Evolutionary conservation across 345 rosid genomes (phyloP), one percentile per base, ranked within the genome.

Genomic region (Turritis glabra): DNA sequence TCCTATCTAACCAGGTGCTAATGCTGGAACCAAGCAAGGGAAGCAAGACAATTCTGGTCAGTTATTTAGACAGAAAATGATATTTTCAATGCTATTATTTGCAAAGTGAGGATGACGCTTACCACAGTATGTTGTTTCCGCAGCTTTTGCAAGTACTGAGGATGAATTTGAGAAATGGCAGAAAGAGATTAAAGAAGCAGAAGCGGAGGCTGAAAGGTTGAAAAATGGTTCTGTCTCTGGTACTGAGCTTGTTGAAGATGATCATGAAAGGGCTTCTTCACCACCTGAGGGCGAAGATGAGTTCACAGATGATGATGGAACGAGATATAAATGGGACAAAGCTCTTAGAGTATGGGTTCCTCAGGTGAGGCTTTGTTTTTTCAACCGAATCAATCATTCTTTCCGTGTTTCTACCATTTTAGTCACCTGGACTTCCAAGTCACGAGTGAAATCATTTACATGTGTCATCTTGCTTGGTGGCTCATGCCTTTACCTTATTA

Each of bases 261-360:
- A 81, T 60, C 61, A 21, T 19, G 81, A 76, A 26, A 79, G 79
- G 69, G 69, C 85, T 69, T 73, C 77, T 21, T 83, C 89, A 56
- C 97, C 95, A 38, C 96, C 98, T 14, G 94, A 92, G 37, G 98
- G 90, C 19, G 98, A 89, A 81, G 88, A 90, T 61, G 97, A 95
- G 86, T 95, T 95, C 77, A 85, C 88, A 0, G 97, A 95, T 84
- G 99, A 95, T 75, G 98, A 90, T 81, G 98, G 98, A 27, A 93
- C 96, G 55, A 80, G 61, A 47, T 92, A 95, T 82, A 90, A 86
- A 85, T 92, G 98, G 98, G 83, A 92, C 81, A 79, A 78, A 77
- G 55, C 79, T 72, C 83, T 84, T 66, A 82, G 90, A 79, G 97
- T 81, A 70, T 95, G 97, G 92, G 98, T 78, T 84, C 98, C 98